Percentiles rank a stretch among this genome's conserved stretches.
phyloP scores from a whole-genome alignment of 768 basidiomycete genomes.

The Trametopsis cervina region DNA sequence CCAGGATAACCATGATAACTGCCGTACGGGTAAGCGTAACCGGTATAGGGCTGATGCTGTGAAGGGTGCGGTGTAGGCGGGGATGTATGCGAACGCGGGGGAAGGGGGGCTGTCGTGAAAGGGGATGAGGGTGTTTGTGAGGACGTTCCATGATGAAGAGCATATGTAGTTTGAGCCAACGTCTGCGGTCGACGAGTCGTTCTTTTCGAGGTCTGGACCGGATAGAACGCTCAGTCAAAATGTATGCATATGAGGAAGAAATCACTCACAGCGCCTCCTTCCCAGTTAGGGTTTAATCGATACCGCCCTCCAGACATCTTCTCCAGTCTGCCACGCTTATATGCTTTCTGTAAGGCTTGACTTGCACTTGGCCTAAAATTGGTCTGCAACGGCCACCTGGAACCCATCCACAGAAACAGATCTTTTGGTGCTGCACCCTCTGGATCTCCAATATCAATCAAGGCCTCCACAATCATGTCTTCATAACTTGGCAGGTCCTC shows the following conservation, averaged over 20 bases:
- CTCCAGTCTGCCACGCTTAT: slow-evolving; percentile 71
- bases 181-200: slow-evolving; percentile 80
- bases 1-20: slow-evolving; percentile 22
- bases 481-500: slow-evolving; percentile 83
- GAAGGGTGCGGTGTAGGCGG: slow-evolving; percentile 11
- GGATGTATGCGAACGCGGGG: slow-evolving; percentile 18
- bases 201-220: slow-evolving; percentile 59
- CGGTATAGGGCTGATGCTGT: slow-evolving; percentile 30
- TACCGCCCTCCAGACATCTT: slow-evolving; percentile 73
- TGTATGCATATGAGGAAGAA: slow-evolving; percentile 1
- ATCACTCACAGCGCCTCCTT: slow-evolving; percentile 66
- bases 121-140: slow-evolving; percentile 34
- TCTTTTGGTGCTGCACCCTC: slow-evolving; percentile 82
- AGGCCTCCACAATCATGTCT: slow-evolving; percentile 84
- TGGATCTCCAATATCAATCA: slow-evolving; percentile 55
- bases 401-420: slow-evolving; percentile 79
- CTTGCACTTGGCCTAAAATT: slow-evolving; percentile 88
- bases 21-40: slow-evolving; percentile 36
- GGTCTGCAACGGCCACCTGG: slow-evolving; percentile 74
- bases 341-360: slow-evolving; percentile 85
- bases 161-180: slow-evolving; percentile 22
- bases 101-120: slow-evolving; percentile 52
- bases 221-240: not conserved
- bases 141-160: slow-evolving; percentile 15
- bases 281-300: slow-evolving; percentile 69